Base-by-base conservation (phyloP, 1,284 basidiomycete genomes). In the Puccinia hordei region DNA sequence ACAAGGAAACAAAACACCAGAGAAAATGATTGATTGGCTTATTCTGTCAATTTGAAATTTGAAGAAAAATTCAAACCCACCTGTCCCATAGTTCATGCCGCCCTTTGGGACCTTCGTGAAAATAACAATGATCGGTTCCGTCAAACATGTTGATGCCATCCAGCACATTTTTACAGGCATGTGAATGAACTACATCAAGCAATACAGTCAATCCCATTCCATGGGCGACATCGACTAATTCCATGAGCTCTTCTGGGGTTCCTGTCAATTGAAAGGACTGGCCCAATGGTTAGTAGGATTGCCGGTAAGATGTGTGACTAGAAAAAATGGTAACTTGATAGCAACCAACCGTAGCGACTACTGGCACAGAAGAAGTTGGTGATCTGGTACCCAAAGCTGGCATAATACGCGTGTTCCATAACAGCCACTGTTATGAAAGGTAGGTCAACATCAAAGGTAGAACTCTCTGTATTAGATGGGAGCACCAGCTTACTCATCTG, bases 341-440 rank as follows among this genome's bases (percentile, higher is more conserved):
- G 8, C 6, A 27, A 73, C 83, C 49, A 8, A 85, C 82, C 96
- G 84, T 93, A 98, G 44, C 96, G 92, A 65, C 94, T 97, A 83
- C 93, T 95, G 12, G 92, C 92, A n/a, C 96, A 94, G 84, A 99
- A 99, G 88, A 98, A 98, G 86, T 90, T 95, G 41, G 95, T 98
- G 13, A 99, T 91, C 87, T 99, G 96, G 86, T 99, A 99, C 19
- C 96, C 96, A 84, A 99, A 99, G 0, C 95, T 94, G 92, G 96
- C 96, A 87, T 99, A 99, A 87, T 99, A 99, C 3, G 95, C 93
- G 84, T 99, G 96, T 85, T 98, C 95, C 93, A 98, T 95, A 83
- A 98, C 89, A 22, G 86, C 86, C 86, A 86, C 86, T 77, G 59
- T 73, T 9, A 71, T 51, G 44, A 30, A 3, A 51, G 13, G 24